Evolutionary conservation across 2,329 filamentous ascomycete species (phyloP), one percentile per base, ranked within the genome.

Genomic region (Ploettnerulaceae sp.): DNA sequence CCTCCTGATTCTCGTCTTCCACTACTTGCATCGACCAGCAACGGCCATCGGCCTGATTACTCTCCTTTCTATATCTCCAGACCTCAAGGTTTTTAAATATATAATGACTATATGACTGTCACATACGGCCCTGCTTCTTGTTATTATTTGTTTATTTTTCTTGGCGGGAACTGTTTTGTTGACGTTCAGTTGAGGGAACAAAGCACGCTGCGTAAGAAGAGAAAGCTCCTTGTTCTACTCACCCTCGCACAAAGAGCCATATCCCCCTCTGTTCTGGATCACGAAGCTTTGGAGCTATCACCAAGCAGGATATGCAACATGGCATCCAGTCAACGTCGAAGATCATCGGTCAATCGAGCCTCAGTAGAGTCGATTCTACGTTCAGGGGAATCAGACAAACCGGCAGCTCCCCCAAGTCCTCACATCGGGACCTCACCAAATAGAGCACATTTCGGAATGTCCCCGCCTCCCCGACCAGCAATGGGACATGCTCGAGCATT

Each of bases 301-400:
- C 46, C 52, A 7, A 49, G 52, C 37, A 56, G 51, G 51, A 54
- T 54, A 60, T 59, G 60, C 56, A 51, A 46, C 40, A 63, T 63
- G 61, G 56, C 55, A 41, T 49, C 48, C 29, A 53, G 56, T 42
- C 55, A 55, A 45, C 48, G 50, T 26, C 52, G 59, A 51, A 48
- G 47, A 45, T 57, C 54, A 26, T 61, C 58, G 9, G 56, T 61
- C 47, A 59, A 61, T 48, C 55, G 45, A 18, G 56, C 49, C 34
- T 59, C 60, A 25, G 47, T 62, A 32, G 54, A 60, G 45, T 56
- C 57, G 11, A 61, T 67, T 58, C 62, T 49, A 55, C 58, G 46
- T 14, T 48, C 60, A 43, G 59, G 56, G 42, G 54, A 52, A 28
- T 26, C 49, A 17, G 41, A 18, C 20, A 53, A 56, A 49, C 48